Base-by-base conservation (phyloP, 805 yeast species). In the Cyberlindnera xishuangbannaensis region DNA sequence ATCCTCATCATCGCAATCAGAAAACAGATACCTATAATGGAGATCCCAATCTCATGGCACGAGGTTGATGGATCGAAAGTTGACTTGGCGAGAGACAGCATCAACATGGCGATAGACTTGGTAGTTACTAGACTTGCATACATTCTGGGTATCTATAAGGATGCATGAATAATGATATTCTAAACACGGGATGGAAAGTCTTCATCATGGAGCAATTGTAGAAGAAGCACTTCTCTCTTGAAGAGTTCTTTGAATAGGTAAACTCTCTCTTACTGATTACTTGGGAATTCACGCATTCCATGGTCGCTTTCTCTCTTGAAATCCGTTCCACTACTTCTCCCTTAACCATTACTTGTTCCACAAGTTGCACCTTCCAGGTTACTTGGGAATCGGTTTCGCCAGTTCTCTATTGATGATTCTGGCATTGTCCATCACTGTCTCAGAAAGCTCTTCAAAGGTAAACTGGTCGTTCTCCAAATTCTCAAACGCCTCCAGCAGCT, bases 31-130 rank as follows among this genome's bases (percentile, higher is more conserved):
- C 68, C 71, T 4, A 68, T 88, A 29, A 63, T 60, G 32, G 98
- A 92, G 62, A 73, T 88, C 14, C 77, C 96, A 8, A 85, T 92
- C 25, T 82, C 82, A 40, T 92, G 98, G 98, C 95, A 87, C 59
- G 98, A 92, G 59, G 92, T 92, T 28, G 94, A 74, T 47, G 98
- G 98, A 0, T 83, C 95, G 27, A 92, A 92, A 59, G 82, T 92
- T 59, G 96, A 81, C 50, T 67, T 92, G 39, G 96, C 97, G 7
- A 70, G 83, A 44, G 98, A 90, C 58, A 78, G 90, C 36, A 75
- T 92, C 40, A 76, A 72, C 38, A 92, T 92, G 98, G 97, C 97
- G 12, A 71, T 84, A 27, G 98, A 92, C 55, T 66, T 92, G 58
- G 83, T 92, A 25, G 87, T 86, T 14, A 90, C 94, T 27, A 70